phyloP scores from a whole-genome alignment of 345 rosid genomes.

The Heritiera littoralis region DNA sequence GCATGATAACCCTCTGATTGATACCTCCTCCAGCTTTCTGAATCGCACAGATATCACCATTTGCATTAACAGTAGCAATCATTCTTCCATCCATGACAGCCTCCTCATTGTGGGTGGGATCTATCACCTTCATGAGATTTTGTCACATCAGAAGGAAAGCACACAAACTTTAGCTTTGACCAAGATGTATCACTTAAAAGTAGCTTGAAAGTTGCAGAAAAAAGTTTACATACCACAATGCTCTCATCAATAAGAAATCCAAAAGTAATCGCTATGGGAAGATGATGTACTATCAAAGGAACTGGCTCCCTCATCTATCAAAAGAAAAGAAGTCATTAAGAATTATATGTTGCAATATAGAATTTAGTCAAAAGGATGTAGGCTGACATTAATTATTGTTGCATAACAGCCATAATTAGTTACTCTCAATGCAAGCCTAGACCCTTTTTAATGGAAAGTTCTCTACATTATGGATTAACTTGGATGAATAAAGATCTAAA shows the following conservation, averaged over 20 bases:
- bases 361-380: conserved; percentile 3
- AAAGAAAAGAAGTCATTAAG: conserved; percentile 1
- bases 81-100: conserved; percentile 85
- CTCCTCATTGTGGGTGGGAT: conserved; percentile 78
- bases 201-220: neutral
- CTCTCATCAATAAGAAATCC: conserved; percentile 70
- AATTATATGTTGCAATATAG: neutral
- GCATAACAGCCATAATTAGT: neutral
- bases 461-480: too few relatives aligned
- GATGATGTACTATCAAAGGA: conserved; percentile 91
- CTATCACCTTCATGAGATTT: conserved; percentile 47
- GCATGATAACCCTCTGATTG: conserved; percentile 58
- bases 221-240: conserved; percentile 55
- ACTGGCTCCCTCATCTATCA: conserved; percentile 80
- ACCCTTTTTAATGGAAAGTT: too few relatives aligned
- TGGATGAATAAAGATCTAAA: neutral
- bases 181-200: conserved; percentile 6
- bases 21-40: conserved; percentile 73
- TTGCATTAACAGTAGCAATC: conserved; percentile 81
- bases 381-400: neutral
- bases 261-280: conserved; percentile 89
- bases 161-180: neutral
- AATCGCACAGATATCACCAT: conserved; percentile 87
- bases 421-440: neutral
- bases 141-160: conserved; percentile 16